Conservation (phyloP, 2,329 filamentous ascomycete genomes). For the Thyridium curvatum region DNA sequence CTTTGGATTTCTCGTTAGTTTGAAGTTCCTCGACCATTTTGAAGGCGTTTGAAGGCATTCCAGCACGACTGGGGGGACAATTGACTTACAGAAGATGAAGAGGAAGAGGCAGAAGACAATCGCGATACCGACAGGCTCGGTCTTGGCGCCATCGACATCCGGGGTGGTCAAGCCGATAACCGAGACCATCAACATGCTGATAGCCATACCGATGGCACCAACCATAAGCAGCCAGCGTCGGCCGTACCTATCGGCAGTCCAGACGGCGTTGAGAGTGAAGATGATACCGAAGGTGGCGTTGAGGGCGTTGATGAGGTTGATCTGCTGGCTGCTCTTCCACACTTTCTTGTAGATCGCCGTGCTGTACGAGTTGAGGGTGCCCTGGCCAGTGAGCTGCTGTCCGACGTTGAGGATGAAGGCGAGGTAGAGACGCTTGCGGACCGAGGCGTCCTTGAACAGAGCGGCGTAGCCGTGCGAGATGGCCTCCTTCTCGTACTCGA, state of each 20-base stretch:
- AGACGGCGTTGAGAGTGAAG: conserved; percentile 67
- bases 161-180: conserved; percentile 40
- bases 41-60: too few relatives aligned
- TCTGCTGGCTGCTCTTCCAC: conserved; percentile 50
- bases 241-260: conserved; percentile 67
- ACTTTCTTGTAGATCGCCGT: conserved; percentile 70
- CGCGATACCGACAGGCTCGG: conserved; percentile 51
- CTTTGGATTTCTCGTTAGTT: too few relatives aligned
- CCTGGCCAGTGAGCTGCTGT: conserved; percentile 67
- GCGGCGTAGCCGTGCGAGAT: conserved; percentile 57
- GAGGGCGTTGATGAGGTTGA: conserved; percentile 68
- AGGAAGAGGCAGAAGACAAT: conserved; percentile 60
- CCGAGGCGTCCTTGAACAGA: conserved; percentile 63
- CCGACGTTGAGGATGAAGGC: conserved; percentile 63
- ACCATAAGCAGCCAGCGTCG: conserved; percentile 64
- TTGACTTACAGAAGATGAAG: conserved; percentile 43
- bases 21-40: too few relatives aligned
- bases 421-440: conserved; percentile 60
- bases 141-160: conserved; percentile 41
- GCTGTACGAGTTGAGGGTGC: conserved; percentile 66
- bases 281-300: conserved; percentile 68
- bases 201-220: conserved; percentile 61
- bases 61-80: too few relatives aligned
- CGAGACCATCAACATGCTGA: conserved; percentile 64
- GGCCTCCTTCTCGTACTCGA: conserved; percentile 67